These are phyloP conservation scores for Eremomyces bilateralis DNA, from an alignment of 495 filamentous ascomycete species.

Conservation along the genomic window DNA sequence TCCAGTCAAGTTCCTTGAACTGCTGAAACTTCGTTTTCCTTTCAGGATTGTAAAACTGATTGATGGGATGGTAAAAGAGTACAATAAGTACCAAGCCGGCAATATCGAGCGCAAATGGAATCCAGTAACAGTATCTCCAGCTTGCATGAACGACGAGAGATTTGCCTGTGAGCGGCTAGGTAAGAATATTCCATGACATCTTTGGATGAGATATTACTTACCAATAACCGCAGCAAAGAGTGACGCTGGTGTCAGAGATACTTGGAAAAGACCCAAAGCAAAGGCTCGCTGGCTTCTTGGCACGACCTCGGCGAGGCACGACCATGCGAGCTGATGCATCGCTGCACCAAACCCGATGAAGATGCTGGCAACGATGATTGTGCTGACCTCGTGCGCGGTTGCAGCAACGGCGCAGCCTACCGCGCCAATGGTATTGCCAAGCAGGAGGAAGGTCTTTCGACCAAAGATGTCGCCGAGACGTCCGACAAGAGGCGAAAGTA, in stretches of 20 bases:
- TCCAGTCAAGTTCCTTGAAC: conserved; percentile 5
- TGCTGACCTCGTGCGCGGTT: conserved; percentile 2
- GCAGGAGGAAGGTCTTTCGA: conserved; percentile 2
- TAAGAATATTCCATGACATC: no score
- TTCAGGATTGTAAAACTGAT: no score
- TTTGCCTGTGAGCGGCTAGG: neutral
- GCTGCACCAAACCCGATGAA: conserved; percentile 5
- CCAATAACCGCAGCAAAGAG: no score
- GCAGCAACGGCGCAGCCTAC: conserved; percentile 5
- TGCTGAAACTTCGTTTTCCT: conserved; percentile 6
- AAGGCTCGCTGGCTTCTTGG: neutral
- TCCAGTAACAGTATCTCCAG: conserved; percentile 1
- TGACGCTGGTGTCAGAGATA: no score
- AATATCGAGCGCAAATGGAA: conserved; percentile 1
- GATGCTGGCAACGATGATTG: conserved; percentile 5
- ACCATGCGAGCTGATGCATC: conserved; percentile 5
- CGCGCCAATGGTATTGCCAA: neutral
- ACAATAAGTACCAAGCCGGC: neutral
- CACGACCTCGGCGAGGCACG: conserved; percentile 2
- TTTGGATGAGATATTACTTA: no score
- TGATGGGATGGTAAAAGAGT: conserved; percentile 1
- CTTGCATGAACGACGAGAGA: no score
- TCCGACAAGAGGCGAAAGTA: neutral
- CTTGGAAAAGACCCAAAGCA: no score
- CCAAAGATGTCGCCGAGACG: conserved; percentile 3